Evolutionary conservation across 2,329 filamentous ascomycete genomes (phyloP), one percentile per base, ranked within the genome.

Genomic region (Verticillium isaacii): DNA sequence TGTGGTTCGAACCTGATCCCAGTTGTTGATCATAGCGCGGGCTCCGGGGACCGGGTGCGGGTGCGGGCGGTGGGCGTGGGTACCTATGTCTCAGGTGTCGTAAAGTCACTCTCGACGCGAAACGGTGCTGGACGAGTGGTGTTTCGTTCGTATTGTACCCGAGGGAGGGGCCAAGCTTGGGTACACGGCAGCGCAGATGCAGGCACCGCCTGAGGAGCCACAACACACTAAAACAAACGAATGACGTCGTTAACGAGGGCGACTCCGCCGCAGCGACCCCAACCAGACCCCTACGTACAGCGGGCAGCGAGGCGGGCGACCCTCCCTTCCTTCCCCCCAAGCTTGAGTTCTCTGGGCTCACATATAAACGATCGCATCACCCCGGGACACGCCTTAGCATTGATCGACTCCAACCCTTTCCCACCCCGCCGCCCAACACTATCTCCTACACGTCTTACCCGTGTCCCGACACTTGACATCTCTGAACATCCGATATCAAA

Each of bases 201-300:
- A 60, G 58, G 58, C 58, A 55, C 58, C 19, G n/a, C 17, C 45
- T 19, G 5, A 15, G 58, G 45, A 34, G 32, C 63, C 59, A 57
- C 60, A 60, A 63, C 58, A 56, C 54, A 60, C 64, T 66, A 66
- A 52, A 32, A 55, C 41, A 25, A 54, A 61, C 59, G 19, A 60
- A 66, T 66, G 64, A 66, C 64, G 64, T 66, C 63, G 64, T 59
- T 63, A 63, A 52, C 39, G 39, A 58, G 64, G 60, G 37, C 29
- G 55, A 39, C 55, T 34, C 57, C 57, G 39, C 57, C 56, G 56
- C 8, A 50, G 57, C 57, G 34, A 58, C 36, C 57, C 17, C 64
- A 52, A 52, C 45, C 45, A 58, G 62, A 65, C 62, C 62, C 64
- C 64, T 63, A 55, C 29, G 54, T 34, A 56, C 25, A 34, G 25